phyloP scores from a whole-genome alignment of 1,284 basidiomycete genomes.

The Pulveroboletus sp. region DNA sequence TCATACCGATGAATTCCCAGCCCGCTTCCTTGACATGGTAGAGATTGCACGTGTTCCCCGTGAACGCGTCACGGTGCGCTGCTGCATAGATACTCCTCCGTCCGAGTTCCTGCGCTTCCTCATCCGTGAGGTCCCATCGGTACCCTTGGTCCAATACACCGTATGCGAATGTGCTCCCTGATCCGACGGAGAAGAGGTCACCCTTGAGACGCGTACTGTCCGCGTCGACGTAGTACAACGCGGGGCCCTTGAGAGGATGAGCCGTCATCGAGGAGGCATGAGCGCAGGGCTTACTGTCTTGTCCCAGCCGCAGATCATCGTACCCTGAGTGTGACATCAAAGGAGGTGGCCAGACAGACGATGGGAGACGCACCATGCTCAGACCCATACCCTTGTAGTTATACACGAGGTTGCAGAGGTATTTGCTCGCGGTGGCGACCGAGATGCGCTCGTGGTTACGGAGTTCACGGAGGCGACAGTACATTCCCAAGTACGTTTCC shows the following conservation, averaged over 20 bases:
- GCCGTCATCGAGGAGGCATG: not conserved
- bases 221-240: conserved; percentile 97
- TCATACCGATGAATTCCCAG: conserved; percentile 87
- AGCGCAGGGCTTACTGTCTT: conserved; percentile 70
- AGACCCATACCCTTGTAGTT: conserved; percentile 99
- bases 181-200: conserved; percentile 96
- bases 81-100: conserved; percentile 95
- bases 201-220: conserved; percentile 96
- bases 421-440: conserved; percentile 97
- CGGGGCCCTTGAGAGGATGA: conserved; percentile 65
- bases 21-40: conserved; percentile 95
- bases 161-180: conserved; percentile 97
- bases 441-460: conserved; percentile 97
- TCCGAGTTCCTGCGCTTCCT: conserved; percentile 94
- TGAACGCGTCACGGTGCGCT: conserved; percentile 96
- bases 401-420: conserved; percentile 96
- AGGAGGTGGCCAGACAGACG: not conserved
- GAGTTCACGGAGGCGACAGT: conserved; percentile 95
- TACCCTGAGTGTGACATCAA: conserved; percentile 58
- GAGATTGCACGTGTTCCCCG: conserved; percentile 94
- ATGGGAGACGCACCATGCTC: conserved; percentile 75
- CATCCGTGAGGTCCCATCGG: conserved; percentile 90
- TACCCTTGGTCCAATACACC: conserved; percentile 98
- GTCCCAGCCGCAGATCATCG: conserved; percentile 99
- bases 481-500: conserved; percentile 99